Evolutionary conservation across 2,329 filamentous ascomycete genomes (phyloP).

Genomic region (Colletotrichum gigasporum): DNA sequence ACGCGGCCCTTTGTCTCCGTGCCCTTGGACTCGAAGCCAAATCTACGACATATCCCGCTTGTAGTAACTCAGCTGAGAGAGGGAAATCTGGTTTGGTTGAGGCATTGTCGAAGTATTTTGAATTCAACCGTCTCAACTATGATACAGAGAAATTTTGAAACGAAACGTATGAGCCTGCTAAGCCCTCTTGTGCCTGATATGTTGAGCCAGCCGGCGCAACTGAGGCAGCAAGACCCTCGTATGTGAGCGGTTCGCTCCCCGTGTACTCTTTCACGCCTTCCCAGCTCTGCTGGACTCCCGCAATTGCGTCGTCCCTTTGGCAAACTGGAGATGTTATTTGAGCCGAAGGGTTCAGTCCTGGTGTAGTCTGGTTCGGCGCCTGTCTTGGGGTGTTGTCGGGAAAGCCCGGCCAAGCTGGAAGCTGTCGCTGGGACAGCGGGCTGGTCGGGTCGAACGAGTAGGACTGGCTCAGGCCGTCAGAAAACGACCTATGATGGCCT

Average conservation of each 20-base stretch:
- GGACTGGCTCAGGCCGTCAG: conserved; percentile 13
- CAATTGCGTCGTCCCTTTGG: not conserved
- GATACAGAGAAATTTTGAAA: conserved; percentile 26
- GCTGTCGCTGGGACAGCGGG: not conserved
- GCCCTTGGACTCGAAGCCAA: no score
- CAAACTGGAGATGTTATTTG: conserved; percentile 9
- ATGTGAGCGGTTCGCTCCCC: conserved; percentile 2
- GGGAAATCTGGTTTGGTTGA: no score
- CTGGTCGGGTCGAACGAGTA: conserved; percentile 4
- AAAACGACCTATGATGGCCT: conserved; percentile 19
- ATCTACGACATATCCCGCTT: no score
- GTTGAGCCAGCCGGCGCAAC: not conserved
- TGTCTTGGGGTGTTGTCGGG: conserved; percentile 16
- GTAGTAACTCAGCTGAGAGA: no score
- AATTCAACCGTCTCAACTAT: conserved; percentile 10
- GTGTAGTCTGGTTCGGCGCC: not conserved
- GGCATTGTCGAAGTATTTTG: not conserved
- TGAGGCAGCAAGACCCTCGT: conserved; percentile 3
- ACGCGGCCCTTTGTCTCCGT: no score
- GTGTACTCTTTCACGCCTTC: conserved; percentile 2
- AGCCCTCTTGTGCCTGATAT: not conserved
- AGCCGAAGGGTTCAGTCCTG: not conserved
- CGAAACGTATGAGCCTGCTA: conserved; percentile 4
- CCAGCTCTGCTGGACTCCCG: not conserved
- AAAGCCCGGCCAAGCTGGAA: conserved; percentile 6